A percentile compares a stretch with the other conserved stretches of the same genome.
Evolutionary conservation across 2,329 filamentous ascomycete genomes (phyloP).

Genomic region (Xylariaceae sp.): DNA sequence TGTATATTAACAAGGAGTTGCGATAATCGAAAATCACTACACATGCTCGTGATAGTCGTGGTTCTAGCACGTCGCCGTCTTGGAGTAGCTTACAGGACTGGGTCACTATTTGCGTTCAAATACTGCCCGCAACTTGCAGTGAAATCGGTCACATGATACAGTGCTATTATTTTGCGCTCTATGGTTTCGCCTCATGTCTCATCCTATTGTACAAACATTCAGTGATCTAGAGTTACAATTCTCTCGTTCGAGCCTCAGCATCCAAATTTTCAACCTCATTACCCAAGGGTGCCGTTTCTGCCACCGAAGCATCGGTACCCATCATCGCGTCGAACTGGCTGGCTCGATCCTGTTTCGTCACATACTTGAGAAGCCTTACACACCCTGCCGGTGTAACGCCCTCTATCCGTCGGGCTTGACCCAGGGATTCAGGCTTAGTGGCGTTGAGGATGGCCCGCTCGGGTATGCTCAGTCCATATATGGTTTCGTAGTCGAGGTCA

Average conservation of each 20-base stretch:
- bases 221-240: no score
- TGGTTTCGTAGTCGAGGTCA: conserved; percentile 69
- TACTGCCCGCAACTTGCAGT: no score
- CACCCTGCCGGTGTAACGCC: conserved; percentile 64
- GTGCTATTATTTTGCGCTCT: no score
- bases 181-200: no score
- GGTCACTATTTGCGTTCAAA: no score
- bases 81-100: no score
- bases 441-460: conserved; percentile 68
- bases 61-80: no score
- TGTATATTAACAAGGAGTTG: no score
- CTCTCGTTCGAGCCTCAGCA: conserved; percentile 34
- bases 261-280: conserved; percentile 35
- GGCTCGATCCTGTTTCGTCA: conserved; percentile 36
- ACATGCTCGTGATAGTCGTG: no score
- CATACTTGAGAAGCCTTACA: conserved; percentile 57
- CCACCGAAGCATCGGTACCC: not conserved
- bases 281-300: conserved; percentile 24
- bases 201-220: no score
- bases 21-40: no score
- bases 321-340: conserved; percentile 9
- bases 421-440: conserved; percentile 77
- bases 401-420: conserved; percentile 83
- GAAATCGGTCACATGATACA: no score
- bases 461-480: conserved; percentile 73